Conservation (phyloP, 148 eudicot genomes). For the Chenopodium quinoa region DNA sequence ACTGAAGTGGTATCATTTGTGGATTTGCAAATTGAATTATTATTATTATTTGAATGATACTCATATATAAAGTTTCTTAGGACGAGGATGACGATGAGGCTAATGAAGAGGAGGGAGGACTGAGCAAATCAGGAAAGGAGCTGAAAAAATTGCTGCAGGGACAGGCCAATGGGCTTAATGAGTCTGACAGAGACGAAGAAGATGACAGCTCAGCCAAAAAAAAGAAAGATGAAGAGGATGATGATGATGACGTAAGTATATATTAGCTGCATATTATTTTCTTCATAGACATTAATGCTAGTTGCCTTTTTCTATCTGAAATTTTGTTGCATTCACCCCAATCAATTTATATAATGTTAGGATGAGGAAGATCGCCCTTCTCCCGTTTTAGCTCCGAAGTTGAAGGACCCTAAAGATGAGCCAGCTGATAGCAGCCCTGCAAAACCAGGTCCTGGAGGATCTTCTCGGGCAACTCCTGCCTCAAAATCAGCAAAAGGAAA, state of each 20-base stretch:
- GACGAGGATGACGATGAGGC: slow-evolving; percentile 81
- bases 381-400: slow-evolving; percentile 76
- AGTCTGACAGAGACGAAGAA: slow-evolving; percentile 58
- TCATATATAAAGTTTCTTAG: slow-evolving; percentile 21
- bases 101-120: slow-evolving; percentile 80
- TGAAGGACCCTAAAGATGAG: slow-evolving; percentile 81
- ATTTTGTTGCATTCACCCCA: neutral
- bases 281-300: neutral
- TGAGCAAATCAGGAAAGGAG: slow-evolving; percentile 96
- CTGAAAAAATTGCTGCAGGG: slow-evolving; percentile 94
- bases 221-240: slow-evolving; percentile 70
- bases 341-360: slow-evolving; percentile 11
- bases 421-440: slow-evolving; percentile 69
- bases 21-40: neutral
- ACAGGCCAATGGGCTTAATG: slow-evolving; percentile 64
- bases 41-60: neutral
- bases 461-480: slow-evolving; percentile 70
- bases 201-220: slow-evolving; percentile 24
- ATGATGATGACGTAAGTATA: slow-evolving; percentile 75
- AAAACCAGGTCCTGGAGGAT: slow-evolving; percentile 50
- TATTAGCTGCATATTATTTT: slow-evolving; percentile 5
- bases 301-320: neutral
- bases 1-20: neutral
- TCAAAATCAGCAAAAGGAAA: slow-evolving; percentile 87
- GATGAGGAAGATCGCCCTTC: slow-evolving; percentile 82